These are phyloP conservation scores for Heterobasidion parviporum DNA, from an alignment of 1,284 basidiomycete genomes.

Conservation along the genomic window DNA sequence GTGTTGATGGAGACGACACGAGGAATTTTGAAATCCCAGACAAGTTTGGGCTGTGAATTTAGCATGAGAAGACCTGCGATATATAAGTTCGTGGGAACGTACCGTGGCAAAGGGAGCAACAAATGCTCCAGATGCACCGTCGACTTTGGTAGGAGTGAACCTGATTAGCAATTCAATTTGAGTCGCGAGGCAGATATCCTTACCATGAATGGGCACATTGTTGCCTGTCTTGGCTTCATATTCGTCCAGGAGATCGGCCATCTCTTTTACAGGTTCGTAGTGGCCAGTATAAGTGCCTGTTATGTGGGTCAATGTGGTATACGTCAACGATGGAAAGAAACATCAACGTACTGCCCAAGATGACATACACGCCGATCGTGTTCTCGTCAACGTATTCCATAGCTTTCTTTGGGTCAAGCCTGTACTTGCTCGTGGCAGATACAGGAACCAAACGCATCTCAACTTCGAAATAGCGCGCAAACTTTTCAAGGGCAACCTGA, in stretches of 20 bases:
- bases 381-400: slow-evolving; percentile 91
- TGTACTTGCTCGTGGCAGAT: slow-evolving; percentile 69
- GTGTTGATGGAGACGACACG: slow-evolving; percentile 88
- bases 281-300: slow-evolving; percentile 85
- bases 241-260: slow-evolving; percentile 80
- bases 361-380: slow-evolving; percentile 79
- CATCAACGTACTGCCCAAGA: slow-evolving; percentile 51
- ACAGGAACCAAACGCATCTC: slow-evolving; percentile 79
- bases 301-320: background rate
- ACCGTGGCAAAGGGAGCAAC: slow-evolving; percentile 74
- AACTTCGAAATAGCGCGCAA: slow-evolving; percentile 88
- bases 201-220: slow-evolving; percentile 70
- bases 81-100: slow-evolving; percentile 8
- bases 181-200: background rate
- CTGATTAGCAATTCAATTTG: background rate
- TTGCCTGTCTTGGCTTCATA: slow-evolving; percentile 79
- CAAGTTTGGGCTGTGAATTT: slow-evolving; percentile 49
- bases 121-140: slow-evolving; percentile 78
- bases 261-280: slow-evolving; percentile 87
- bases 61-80: slow-evolving; percentile 11
- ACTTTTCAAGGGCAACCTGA: slow-evolving; percentile 62
- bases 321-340: background rate
- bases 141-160: slow-evolving; percentile 33
- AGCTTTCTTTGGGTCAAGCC: slow-evolving; percentile 77
- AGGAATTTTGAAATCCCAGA: slow-evolving; percentile 84